phyloP scores from a whole-genome alignment of 371 early-diverging fungal genomes.

The Mortierella sp. region DNA sequence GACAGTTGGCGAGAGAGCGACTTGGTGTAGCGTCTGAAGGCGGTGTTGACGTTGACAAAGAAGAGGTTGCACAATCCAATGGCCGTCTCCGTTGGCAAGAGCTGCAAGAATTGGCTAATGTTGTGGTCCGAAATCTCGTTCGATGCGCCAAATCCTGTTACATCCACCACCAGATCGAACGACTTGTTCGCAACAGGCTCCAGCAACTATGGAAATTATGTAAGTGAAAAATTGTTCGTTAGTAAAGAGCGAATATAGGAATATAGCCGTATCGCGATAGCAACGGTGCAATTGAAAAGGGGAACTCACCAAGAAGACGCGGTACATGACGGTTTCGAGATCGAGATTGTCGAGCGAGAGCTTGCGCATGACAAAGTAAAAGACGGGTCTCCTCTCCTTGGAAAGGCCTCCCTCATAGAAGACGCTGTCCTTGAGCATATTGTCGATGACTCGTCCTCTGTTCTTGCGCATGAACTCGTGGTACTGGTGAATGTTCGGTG shows the following conservation, averaged over 20 bases:
- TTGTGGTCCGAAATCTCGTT: conserved; percentile 88
- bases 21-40: conserved; percentile 80
- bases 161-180: conserved; percentile 87
- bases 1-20: conserved; percentile 70
- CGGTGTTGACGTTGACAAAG: conserved; percentile 86
- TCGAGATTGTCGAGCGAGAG: conserved; percentile 83
- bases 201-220: conserved; percentile 58
- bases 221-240: conserved; percentile 22
- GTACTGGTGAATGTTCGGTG: conserved; percentile 71
- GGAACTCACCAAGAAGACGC: conserved; percentile 73
- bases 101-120: conserved; percentile 79
- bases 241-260: conserved; percentile 13
- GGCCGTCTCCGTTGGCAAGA: conserved; percentile 74
- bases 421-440: conserved; percentile 74
- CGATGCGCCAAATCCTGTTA: conserved; percentile 82
- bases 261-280: background rate
- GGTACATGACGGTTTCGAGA: conserved; percentile 85
- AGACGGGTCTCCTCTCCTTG: conserved; percentile 82
- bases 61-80: conserved; percentile 70
- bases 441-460: conserved; percentile 74
- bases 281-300: background rate
- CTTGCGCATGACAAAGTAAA: conserved; percentile 88
- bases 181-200: conserved; percentile 70
- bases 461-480: conserved; percentile 87
- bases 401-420: conserved; percentile 88